Percentiles rank a stretch among this genome's conserved stretches.
These are phyloP conservation scores for Aspergillus mulundensis DNA, from an alignment of 495 filamentous ascomycete genomes.

Conservation along the genomic window DNA sequence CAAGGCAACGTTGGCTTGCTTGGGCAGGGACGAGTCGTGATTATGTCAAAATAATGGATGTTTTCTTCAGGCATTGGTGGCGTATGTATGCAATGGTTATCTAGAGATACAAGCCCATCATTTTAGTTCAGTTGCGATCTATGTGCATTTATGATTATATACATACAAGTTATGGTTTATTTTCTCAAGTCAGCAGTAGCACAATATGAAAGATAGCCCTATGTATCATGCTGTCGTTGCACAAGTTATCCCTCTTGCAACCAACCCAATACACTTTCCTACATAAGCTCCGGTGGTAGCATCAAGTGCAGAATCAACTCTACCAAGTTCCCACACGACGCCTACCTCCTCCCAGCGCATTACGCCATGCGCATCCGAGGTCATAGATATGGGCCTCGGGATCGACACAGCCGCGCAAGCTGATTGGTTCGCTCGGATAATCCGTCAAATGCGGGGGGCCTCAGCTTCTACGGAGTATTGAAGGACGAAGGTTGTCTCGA, in stretches of 20 bases:
- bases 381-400: slow-evolving; percentile 11
- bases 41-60: slow-evolving; percentile 14
- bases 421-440: slow-evolving; percentile 6
- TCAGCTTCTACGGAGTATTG: too few relatives aligned
- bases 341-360: too few relatives aligned
- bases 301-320: too few relatives aligned
- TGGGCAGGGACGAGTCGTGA: slow-evolving; percentile 38
- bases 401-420: not conserved
- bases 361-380: slow-evolving; percentile 10
- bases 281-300: too few relatives aligned
- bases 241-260: not conserved
- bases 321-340: not conserved
- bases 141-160: not conserved
- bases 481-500: too few relatives aligned
- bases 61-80: not conserved
- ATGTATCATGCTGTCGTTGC: not conserved
- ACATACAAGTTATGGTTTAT: not conserved
- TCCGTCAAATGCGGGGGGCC: slow-evolving; percentile 24
- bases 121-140: not conserved
- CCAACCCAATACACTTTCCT: too few relatives aligned
- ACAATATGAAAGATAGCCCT: too few relatives aligned
- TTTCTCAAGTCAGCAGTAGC: too few relatives aligned
- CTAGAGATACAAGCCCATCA: not conserved
- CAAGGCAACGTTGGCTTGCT: slow-evolving; percentile 36
- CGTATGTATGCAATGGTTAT: not conserved